Evolutionary conservation across 768 basidiomycete species (phyloP), one percentile per base, ranked within the genome.

Genomic region (Amanita phalloides): DNA sequence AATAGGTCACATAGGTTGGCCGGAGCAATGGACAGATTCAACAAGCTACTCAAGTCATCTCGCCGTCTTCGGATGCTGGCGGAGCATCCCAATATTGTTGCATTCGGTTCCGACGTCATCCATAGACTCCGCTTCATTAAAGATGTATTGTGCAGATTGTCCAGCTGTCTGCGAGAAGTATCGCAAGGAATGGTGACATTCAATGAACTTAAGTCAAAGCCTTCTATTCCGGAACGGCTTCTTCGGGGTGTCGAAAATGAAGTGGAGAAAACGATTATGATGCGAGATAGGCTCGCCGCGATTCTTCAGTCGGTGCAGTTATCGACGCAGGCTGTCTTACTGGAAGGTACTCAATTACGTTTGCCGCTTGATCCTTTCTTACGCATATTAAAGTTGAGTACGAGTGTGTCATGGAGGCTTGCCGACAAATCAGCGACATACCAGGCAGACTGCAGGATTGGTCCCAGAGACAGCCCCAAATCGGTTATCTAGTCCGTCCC

Each of bases 91-190:
- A 53, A 51, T 13, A 56, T 68, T n/a, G 58, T 63, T 11, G 47
- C 57, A 20, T 57, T 59, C 25, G 65, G 62, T 10, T 13, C 30
- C 6, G 58, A 62, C 11, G 45, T 63, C 6, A 25, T 56, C 9
- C 43, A 54, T 11, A 55, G 62, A 23, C 50, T 69, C 6, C 39
- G 56, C 11, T 51, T 42, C 45, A 51, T 63, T 13, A 62, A 58
- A 38, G 56, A 66, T 49, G 39, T 63, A 4, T 57, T 73, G 13
- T 66, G 60, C 56, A 67, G 64, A 42, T 57, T 69, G 7, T 56
- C 51, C 8, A 63, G 65, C 46, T 66, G 72, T 10, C 55, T 76
- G 26, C 62, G 67, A 8, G 75, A 76, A 53, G 60, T 69, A 42
- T 62, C 53, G 21, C 61, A 66, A 28, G 71, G 62, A 17, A 62